Percentiles rank a stretch among this genome's conserved stretches.
Evolutionary conservation across 495 filamentous ascomycete species (phyloP).

Genomic region (Letharia lupina): DNA sequence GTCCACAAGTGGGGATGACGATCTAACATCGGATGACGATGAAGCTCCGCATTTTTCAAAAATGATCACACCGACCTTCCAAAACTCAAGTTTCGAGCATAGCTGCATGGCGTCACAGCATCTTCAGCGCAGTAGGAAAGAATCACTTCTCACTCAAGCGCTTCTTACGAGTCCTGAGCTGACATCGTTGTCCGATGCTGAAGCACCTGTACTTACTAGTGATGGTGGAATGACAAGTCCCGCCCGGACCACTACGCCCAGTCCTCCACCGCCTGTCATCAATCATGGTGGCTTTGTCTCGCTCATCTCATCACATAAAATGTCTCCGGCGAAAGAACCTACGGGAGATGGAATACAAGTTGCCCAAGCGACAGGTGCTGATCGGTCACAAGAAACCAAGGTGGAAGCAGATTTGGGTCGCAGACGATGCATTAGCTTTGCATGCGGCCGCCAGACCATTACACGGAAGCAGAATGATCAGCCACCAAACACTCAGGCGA

Average conservation of each 20-base stretch:
- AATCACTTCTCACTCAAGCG: slow-evolving; percentile 74
- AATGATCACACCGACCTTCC: slow-evolving; percentile 32
- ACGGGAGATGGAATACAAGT: slow-evolving; percentile 21
- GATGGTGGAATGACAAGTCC: slow-evolving; percentile 90
- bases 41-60: slow-evolving; percentile 39
- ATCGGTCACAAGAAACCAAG: slow-evolving; percentile 33
- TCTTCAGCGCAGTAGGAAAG: slow-evolving; percentile 43
- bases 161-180: slow-evolving; percentile 57
- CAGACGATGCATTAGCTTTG: slow-evolving; percentile 89
- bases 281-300: slow-evolving; percentile 6
- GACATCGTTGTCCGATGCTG: slow-evolving; percentile 32
- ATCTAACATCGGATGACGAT: slow-evolving; percentile 38
- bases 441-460: slow-evolving; percentile 50
- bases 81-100: slow-evolving; percentile 24
- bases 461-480: slow-evolving; percentile 1
- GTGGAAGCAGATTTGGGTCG: slow-evolving; percentile 53
- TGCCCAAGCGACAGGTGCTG: slow-evolving; percentile 24
- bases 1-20: slow-evolving; percentile 18
- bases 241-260: slow-evolving; percentile 77
- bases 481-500: slow-evolving; percentile 3
- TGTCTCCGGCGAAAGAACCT: not conserved
- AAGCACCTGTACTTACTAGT: slow-evolving; percentile 56
- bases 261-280: slow-evolving; percentile 60
- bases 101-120: slow-evolving; percentile 37
- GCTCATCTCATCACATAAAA: slow-evolving; percentile 8